Conservation (phyloP, 1,284 basidiomycete species). For the Ganoderma multipileum region DNA sequence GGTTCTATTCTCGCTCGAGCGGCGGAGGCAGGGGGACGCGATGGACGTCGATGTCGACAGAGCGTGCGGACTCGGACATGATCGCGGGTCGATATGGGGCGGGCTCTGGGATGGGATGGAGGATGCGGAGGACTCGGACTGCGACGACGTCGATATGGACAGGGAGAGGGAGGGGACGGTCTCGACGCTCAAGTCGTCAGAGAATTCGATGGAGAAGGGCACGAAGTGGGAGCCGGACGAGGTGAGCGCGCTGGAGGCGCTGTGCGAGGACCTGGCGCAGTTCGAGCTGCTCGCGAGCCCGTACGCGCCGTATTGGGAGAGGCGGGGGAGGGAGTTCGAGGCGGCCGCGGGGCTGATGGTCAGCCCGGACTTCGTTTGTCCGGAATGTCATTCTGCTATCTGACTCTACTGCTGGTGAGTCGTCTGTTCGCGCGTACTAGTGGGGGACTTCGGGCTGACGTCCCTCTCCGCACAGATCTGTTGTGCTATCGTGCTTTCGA, state of each 20-base stretch:
- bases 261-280: conserved; percentile 15
- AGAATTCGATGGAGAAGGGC: background rate
- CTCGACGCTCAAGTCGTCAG: background rate
- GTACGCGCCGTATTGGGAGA: conserved; percentile 29
- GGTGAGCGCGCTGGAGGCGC: conserved; percentile 6
- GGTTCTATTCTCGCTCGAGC: background rate
- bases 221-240: conserved; percentile 1
- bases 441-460: background rate
- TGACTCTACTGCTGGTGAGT: conserved; percentile 8
- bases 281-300: conserved; percentile 26
- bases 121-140: background rate
- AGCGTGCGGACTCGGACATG: background rate
- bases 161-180: background rate
- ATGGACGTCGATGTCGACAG: background rate
- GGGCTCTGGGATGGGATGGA: background rate
- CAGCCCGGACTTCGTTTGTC: conserved; percentile 25
- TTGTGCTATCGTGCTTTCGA: background rate
- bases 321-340: conserved; percentile 18
- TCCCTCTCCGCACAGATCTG: background rate
- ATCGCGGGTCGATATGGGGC: background rate
- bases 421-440: too few relatives aligned
- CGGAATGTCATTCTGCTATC: conserved; percentile 28
- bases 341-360: conserved; percentile 10
- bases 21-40: background rate
- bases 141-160: background rate